phyloP scores from a whole-genome alignment of 139 green algal genomes.

The Chlorella sp. region DNA sequence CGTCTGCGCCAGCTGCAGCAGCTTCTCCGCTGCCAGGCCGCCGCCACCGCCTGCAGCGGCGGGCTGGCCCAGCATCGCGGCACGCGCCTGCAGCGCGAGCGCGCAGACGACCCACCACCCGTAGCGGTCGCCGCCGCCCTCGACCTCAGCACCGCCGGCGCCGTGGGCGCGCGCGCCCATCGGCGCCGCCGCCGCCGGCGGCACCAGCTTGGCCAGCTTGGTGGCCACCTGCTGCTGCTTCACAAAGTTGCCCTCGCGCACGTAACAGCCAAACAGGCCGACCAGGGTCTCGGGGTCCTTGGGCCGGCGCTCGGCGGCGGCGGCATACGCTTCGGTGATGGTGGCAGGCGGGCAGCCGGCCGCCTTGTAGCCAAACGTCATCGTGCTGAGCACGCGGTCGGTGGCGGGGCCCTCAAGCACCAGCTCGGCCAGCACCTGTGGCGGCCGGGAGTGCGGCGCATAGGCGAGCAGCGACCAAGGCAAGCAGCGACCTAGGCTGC shows the following conservation, averaged over 20 bases:
- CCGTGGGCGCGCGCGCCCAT: not conserved
- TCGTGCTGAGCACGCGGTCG: constrained; percentile 61
- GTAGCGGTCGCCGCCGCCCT: constrained; percentile 34
- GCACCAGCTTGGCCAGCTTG: constrained; percentile 59
- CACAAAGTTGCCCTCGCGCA: constrained; percentile 59
- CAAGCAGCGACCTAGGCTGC: not conserved
- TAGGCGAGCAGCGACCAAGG: not conserved
- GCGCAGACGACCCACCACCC: constrained; percentile 71
- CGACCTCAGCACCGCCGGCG: not conserved
- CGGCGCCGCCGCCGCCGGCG: not conserved
- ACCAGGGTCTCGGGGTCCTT: constrained; percentile 46
- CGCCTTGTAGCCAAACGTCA: constrained; percentile 56
- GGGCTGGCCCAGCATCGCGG: not conserved
- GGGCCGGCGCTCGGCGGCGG: constrained; percentile 43
- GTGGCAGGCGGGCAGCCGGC: constrained; percentile 2
- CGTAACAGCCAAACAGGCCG: constrained; percentile 61
- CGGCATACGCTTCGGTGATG: constrained; percentile 47
- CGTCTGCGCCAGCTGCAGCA: constrained; percentile 70
- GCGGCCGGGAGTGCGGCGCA: too few species aligned
- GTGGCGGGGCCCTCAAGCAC: constrained; percentile 43
- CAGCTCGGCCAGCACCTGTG: constrained; percentile 34
- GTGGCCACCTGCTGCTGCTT: constrained; percentile 81
- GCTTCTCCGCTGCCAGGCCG: constrained; percentile 40
- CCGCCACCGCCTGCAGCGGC: constrained; percentile 1
- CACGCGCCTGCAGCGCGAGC: constrained; percentile 57